Evolutionary conservation across 148 eudicot genomes (phyloP).

Genomic region (Amaranthus palmeri): DNA sequence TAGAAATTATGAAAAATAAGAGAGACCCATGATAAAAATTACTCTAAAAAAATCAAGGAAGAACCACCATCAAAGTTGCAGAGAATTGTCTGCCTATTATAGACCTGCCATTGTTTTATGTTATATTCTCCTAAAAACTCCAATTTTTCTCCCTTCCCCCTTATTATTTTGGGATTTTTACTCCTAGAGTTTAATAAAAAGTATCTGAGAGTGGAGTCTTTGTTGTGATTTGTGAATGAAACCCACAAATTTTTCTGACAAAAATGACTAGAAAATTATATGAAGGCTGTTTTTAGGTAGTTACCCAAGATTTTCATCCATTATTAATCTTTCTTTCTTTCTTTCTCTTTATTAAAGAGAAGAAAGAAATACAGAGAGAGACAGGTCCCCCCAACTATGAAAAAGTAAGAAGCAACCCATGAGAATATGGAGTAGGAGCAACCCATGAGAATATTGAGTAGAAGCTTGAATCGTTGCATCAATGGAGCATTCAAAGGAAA

Average conservation of each 20-base stretch:
- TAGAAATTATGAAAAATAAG: slow-evolving; percentile 1
- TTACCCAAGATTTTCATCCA: background rate
- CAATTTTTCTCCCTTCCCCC: background rate
- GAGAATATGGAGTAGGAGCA: background rate
- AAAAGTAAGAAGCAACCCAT: slow-evolving; percentile 14
- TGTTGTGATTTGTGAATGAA: slow-evolving; percentile 17
- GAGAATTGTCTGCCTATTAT: slow-evolving; percentile 18
- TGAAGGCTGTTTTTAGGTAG: slow-evolving; percentile 11
- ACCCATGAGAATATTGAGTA: no score
- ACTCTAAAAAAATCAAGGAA: slow-evolving; percentile 17
- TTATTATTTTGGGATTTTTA: background rate
- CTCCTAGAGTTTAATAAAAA: background rate
- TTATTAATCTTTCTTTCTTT: background rate
- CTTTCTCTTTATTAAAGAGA: slow-evolving; percentile 15
- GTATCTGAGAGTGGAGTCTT: slow-evolving; percentile 8
- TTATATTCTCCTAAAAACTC: background rate
- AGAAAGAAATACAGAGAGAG: no score
- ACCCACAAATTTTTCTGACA: slow-evolving; percentile 24
- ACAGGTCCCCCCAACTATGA: background rate
- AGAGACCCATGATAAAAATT: slow-evolving; percentile 4
- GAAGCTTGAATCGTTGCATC: no score
- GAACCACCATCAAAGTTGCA: slow-evolving; percentile 32
- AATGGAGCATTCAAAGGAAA: no score
- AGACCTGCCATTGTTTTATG: slow-evolving; percentile 31
- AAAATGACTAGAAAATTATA: background rate